Evolutionary conservation across 306 rosid genomes (phyloP).

Genomic region (Erythrophleum fordii): DNA sequence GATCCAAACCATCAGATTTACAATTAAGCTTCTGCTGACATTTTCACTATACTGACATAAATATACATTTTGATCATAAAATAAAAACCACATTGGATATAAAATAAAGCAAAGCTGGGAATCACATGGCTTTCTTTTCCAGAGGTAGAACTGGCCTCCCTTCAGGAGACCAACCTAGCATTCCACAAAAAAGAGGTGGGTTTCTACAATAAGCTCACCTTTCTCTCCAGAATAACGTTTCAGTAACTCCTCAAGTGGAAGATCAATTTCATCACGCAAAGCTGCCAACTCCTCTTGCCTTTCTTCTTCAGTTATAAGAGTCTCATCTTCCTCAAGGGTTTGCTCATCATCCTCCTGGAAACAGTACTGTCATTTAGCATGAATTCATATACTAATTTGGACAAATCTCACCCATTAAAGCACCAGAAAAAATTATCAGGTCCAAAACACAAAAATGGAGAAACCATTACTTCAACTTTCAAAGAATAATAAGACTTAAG

Average conservation of each 20-base stretch:
- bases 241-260: slow-evolving; percentile 93
- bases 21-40: neutral
- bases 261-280: slow-evolving; percentile 81
- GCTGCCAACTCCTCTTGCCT: slow-evolving; percentile 88
- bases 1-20: neutral
- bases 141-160: slow-evolving; percentile 35
- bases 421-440: slow-evolving; percentile 40
- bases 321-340: slow-evolving; percentile 91
- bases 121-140: slow-evolving; percentile 9
- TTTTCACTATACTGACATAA: neutral
- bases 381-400: slow-evolving; percentile 30
- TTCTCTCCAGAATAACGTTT: slow-evolving; percentile 63
- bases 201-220: slow-evolving; percentile 45
- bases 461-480: slow-evolving; percentile 23
- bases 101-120: slow-evolving; percentile 2
- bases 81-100: slow-evolving; percentile 26
- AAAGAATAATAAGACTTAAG: slow-evolving; percentile 3
- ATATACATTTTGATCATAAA: neutral
- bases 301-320: slow-evolving; percentile 79
- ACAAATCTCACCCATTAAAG: slow-evolving; percentile 28
- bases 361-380: slow-evolving; percentile 45
- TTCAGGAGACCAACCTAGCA: slow-evolving; percentile 14
- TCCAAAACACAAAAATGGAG: slow-evolving; percentile 30
- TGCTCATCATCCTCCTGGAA: slow-evolving; percentile 95
- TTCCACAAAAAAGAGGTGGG: neutral